phyloP scores from a whole-genome alignment of 139 green algal species.

The Protoeuglena noctilucae region DNA sequence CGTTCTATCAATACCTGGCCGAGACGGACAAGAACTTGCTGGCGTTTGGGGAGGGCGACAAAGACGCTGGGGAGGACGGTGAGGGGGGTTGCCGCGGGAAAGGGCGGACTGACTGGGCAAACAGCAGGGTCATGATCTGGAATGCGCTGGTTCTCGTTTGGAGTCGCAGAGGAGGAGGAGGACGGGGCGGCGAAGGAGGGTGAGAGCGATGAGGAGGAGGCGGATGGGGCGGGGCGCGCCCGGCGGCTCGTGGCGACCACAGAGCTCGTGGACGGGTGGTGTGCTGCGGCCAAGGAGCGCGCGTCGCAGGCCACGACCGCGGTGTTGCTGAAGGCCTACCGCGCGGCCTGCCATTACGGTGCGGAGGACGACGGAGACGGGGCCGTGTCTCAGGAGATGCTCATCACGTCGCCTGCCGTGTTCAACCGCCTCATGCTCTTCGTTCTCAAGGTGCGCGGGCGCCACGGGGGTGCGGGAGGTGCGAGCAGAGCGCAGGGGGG shows the following conservation, averaged over 20 bases:
- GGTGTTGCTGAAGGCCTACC: constrained; percentile 53
- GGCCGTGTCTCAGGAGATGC: constrained; percentile 11
- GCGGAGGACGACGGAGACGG: constrained; percentile 43
- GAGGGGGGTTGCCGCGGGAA: constrained; percentile 6
- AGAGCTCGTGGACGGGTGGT: background rate
- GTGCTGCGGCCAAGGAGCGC: constrained; percentile 16
- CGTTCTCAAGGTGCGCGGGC: constrained; percentile 29
- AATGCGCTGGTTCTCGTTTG: too few relatives aligned
- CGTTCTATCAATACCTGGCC: constrained; percentile 81
- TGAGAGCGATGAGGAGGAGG: constrained; percentile 27
- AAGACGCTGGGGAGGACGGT: constrained; percentile 31
- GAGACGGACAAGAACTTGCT: constrained; percentile 73
- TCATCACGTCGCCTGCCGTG: constrained; percentile 41
- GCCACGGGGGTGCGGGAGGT: too few relatives aligned
- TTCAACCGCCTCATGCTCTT: constrained; percentile 85
- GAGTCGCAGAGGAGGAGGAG: constrained; percentile 19
- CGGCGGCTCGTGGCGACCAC: background rate
- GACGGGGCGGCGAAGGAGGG: constrained; percentile 23
- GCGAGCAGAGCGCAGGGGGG: too few relatives aligned
- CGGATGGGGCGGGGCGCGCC: constrained; percentile 14
- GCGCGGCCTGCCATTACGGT: constrained; percentile 71
- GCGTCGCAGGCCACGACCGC: constrained; percentile 37
- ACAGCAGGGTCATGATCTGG: too few relatives aligned
- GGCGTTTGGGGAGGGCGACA: constrained; percentile 46
- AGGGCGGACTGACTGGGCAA: too few relatives aligned